Evolutionary conservation across 1,139 yeast genomes (phyloP), one percentile per base, ranked within the genome.

Genomic region (Dujonia santamariae): DNA sequence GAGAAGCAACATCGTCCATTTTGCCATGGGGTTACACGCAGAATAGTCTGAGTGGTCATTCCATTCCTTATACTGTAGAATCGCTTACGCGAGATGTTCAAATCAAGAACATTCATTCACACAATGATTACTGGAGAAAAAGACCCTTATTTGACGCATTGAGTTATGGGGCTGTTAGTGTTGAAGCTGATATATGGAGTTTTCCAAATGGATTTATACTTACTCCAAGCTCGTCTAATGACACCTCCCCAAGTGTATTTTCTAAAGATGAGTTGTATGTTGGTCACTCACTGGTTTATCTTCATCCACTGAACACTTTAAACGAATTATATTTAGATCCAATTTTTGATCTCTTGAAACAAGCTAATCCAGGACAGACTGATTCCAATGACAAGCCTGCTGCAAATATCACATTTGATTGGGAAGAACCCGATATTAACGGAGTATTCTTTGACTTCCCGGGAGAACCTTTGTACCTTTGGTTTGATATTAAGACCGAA

Each of bases 181-280:
- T 82, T 7, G 92, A 84, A 54, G 83, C 85, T 17, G 94, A 84
- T 51, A 74, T 82, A 28, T 84, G 87, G 87, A 56, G 61, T 29
- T 66, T 69, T 34, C 59, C 65, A 3, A 41, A 53, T 9, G 53
- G 50, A 7, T 61, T 56, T 37, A 39, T 43, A 16, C 47, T 55
- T 26, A 55, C 63, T 7, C 43, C 41, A 0, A 40, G 23, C 23
- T n/a, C n/a, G 5, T 31, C 14, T 4, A 27, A 20, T 27, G 30
- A 13, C 11, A 12, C 30, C 7, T 17, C 30, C 11, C 19, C 17
- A 25, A 26, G 20, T 26, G 25, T 13, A 18, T 58, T 67, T 48
- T 24, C 54, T 43, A 47, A 54, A 6, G 54, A 59, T 20, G 66
- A 63, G 13, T 57, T 83, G n/a, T 80, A 70, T 35, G 87, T 83